Percentiles rank a stretch among this genome's conserved stretches.
Conservation (phyloP, 257 asterid genomes). For the Solanum lignicaule region DNA sequence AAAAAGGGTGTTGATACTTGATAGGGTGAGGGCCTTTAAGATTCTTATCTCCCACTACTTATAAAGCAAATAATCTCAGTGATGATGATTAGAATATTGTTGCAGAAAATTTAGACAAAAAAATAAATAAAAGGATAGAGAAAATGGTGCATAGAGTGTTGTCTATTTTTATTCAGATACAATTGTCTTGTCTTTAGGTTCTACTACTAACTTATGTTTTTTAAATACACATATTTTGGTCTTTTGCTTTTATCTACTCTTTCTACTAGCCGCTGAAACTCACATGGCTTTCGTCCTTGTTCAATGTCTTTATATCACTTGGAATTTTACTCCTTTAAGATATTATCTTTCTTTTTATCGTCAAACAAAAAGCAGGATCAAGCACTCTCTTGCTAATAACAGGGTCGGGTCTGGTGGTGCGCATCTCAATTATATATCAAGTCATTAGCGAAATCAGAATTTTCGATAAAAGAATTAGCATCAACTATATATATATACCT, state of each 20-base stretch:
- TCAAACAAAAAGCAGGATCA: background rate
- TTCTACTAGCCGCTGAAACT: constrained; percentile 8
- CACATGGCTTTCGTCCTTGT: constrained; percentile 17
- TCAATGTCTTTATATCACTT: constrained; percentile 17
- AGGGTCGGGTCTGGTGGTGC: background rate
- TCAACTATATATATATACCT: background rate
- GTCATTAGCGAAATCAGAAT: background rate
- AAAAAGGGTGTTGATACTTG: constrained; percentile 12
- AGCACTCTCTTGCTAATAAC: background rate
- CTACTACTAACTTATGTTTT: background rate
- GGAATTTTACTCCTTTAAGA: background rate
- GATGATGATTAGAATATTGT: constrained; percentile 1
- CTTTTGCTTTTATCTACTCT: background rate
- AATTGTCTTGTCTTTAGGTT: constrained; percentile 4
- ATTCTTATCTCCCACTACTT: constrained; percentile 15
- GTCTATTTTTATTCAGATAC: background rate
- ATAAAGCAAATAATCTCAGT: constrained; percentile 27
- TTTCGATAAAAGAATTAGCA: no score
- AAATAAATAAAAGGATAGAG: background rate
- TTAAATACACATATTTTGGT: constrained; percentile 17
- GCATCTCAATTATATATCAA: background rate
- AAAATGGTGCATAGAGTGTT: background rate
- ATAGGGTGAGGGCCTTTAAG: constrained; percentile 15
- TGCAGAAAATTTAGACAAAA: background rate
- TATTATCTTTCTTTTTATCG: background rate